These are phyloP conservation scores for Camellia oleifera DNA, from an alignment of 179 eudicot genomes.

Conservation along the genomic window DNA sequence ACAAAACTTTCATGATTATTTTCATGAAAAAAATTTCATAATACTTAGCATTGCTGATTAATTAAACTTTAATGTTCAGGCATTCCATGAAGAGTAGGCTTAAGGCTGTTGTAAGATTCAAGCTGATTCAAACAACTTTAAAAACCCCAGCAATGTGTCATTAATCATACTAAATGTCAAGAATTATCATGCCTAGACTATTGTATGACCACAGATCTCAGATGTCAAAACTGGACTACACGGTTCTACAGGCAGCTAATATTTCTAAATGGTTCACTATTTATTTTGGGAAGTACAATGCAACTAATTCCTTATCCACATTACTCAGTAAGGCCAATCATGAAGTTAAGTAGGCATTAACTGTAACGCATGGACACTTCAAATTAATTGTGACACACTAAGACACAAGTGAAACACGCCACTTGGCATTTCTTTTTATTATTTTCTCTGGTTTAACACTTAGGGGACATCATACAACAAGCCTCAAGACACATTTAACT, in stretches of 20 bases:
- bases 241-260: background rate
- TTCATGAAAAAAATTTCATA: too few relatives aligned
- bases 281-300: background rate
- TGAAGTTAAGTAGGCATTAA: too few relatives aligned
- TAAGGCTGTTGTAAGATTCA: background rate
- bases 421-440: too few relatives aligned
- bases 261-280: background rate
- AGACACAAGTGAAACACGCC: too few relatives aligned
- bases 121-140: background rate
- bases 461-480: too few relatives aligned
- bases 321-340: background rate
- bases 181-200: background rate
- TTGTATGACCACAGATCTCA: background rate
- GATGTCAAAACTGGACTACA: background rate
- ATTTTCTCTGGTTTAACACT: too few relatives aligned
- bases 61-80: background rate
- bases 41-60: background rate
- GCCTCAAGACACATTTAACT: too few relatives aligned
- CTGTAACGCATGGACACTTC: too few relatives aligned
- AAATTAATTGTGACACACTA: too few relatives aligned
- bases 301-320: background rate
- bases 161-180: background rate
- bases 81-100: background rate
- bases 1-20: too few relatives aligned
- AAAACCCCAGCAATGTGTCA: background rate